phyloP scores from a whole-genome alignment of 2,329 filamentous ascomycete genomes.

The Neopestalotiopsis clavispora region DNA sequence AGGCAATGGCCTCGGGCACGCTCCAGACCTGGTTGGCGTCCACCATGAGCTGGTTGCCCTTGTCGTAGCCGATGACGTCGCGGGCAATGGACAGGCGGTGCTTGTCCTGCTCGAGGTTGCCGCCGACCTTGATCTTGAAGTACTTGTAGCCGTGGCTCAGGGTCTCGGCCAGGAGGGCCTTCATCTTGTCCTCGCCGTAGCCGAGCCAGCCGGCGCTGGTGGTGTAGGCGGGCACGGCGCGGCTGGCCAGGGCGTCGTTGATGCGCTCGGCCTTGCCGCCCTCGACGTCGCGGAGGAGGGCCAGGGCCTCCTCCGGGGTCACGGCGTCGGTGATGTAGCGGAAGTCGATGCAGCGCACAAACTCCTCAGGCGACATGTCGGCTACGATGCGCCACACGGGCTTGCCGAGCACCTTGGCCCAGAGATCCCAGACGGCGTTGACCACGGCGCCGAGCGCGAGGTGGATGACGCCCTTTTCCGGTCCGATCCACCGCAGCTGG shows the following conservation, averaged over 20 bases:
- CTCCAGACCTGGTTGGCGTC: slow-evolving; percentile 95
- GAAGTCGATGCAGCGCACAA: slow-evolving; percentile 90
- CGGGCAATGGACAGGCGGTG: slow-evolving; percentile 74
- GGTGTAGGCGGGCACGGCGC: slow-evolving; percentile 88
- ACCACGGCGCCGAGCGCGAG: slow-evolving; percentile 87
- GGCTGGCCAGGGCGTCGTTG: slow-evolving; percentile 72
- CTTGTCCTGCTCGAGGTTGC: slow-evolving; percentile 72
- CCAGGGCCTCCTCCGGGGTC: slow-evolving; percentile 81
- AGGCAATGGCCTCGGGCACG: slow-evolving; percentile 84
- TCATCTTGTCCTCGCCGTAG: slow-evolving; percentile 88
- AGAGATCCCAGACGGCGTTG: slow-evolving; percentile 94
- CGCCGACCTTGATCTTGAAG: slow-evolving; percentile 92
- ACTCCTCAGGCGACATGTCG: slow-evolving; percentile 87
- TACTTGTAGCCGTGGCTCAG: slow-evolving; percentile 78
- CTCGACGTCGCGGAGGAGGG: slow-evolving; percentile 70
- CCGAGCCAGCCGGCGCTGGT: slow-evolving; percentile 92
- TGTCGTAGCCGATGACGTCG: slow-evolving; percentile 81
- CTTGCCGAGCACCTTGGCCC: slow-evolving; percentile 85
- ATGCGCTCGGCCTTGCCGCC: slow-evolving; percentile 73
- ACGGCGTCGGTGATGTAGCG: slow-evolving; percentile 94
- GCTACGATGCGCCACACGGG: slow-evolving; percentile 90
- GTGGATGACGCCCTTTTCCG: slow-evolving; percentile 93
- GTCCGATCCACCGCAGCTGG: slow-evolving; percentile 91
- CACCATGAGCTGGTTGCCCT: slow-evolving; percentile 86
- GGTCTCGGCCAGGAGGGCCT: slow-evolving; percentile 73